Evolutionary conservation across 352 stramenopile species (phyloP), one percentile per base, ranked within the genome.

Genomic region (Globisporangium cystogenes): DNA sequence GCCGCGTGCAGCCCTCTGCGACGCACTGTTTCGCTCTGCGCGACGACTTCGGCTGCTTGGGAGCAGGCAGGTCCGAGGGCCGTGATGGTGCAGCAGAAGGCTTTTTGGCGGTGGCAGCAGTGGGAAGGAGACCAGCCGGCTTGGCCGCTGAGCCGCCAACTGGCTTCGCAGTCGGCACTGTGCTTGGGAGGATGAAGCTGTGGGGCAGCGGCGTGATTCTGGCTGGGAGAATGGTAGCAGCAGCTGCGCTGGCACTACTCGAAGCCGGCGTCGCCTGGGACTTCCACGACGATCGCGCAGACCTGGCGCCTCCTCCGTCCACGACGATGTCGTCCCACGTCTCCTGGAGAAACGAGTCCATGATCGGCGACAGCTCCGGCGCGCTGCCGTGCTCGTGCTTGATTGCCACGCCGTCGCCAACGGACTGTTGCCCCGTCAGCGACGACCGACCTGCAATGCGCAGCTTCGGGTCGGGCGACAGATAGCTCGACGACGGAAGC

Each of bases 11-110:
- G 7, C 74, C 72, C 44, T 84, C 74, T 7, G 67, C 53, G 16
- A 87, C 53, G 48, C 81, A 92, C 49, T 88, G 78, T 53, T 90
- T 92, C 18, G 78, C 76, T 55, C 74, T 67, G 21, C 68, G 57
- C 16, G 65, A 48, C 5, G 57, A 20, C 39, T 63, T 66, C 4
- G 53, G 15, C 11, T 16, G 45, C 21, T 60, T 60, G 12, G 41
- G 6, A 7, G 23, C 49, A 4, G 36, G 59, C 48, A 11, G 55
- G 45, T 48, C 24, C 18, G 12, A 23, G 23, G 11, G 15, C 29
- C 20, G 20, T 20, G 7, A 7, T 29, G 27, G 16, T 23, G 6
- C 7, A 8, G 36, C 14, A 8, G 31, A 14, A 14, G 16, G 14
- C n/a, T 43, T 43, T 5, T 43, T 43, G 16, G 16, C 3, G 26